phyloP scores from a whole-genome alignment of 768 basidiomycete genomes.

The Leccinum arenicola region DNA sequence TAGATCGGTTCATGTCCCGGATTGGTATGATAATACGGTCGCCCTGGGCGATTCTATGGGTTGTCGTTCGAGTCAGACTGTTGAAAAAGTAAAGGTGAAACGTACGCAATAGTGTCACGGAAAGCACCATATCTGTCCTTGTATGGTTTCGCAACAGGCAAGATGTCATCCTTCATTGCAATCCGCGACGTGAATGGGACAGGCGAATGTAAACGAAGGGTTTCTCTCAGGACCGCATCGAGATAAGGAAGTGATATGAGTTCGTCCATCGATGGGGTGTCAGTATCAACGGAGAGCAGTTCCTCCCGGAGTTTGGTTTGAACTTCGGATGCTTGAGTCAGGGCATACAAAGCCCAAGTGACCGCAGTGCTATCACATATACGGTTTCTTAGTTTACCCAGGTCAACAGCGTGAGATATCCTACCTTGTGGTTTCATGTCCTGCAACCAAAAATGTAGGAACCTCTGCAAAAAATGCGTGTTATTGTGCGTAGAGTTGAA shows the following conservation, averaged over 20 bases:
- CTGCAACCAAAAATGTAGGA: constrained; percentile 58
- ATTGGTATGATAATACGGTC: constrained; percentile 52
- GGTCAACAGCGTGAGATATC: background rate
- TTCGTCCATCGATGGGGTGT: constrained; percentile 67
- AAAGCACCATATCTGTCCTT: constrained; percentile 41
- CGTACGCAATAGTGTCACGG: constrained; percentile 39
- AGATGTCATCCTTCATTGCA: constrained; percentile 49
- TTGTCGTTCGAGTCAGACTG: background rate
- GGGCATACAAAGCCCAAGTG: constrained; percentile 58
- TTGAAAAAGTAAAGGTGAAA: background rate
- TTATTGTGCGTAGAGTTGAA: background rate
- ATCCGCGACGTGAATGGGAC: constrained; percentile 40
- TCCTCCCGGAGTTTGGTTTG: constrained; percentile 62
- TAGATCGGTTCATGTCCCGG: constrained; percentile 47
- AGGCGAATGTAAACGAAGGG: constrained; percentile 53
- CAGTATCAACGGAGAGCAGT: constrained; percentile 46
- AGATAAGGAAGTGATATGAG: constrained; percentile 65
- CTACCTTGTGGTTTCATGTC: constrained; percentile 57
- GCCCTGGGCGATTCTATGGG: constrained; percentile 40
- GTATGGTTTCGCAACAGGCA: constrained; percentile 48
- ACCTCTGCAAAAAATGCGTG: constrained; percentile 41
- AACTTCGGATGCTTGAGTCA: constrained; percentile 45
- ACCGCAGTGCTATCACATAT: constrained; percentile 33
- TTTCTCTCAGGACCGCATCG: constrained; percentile 60
- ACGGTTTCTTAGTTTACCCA: background rate